phyloP scores from a whole-genome alignment of 345 rosid species.

The Eucalyptus shirleyi region DNA sequence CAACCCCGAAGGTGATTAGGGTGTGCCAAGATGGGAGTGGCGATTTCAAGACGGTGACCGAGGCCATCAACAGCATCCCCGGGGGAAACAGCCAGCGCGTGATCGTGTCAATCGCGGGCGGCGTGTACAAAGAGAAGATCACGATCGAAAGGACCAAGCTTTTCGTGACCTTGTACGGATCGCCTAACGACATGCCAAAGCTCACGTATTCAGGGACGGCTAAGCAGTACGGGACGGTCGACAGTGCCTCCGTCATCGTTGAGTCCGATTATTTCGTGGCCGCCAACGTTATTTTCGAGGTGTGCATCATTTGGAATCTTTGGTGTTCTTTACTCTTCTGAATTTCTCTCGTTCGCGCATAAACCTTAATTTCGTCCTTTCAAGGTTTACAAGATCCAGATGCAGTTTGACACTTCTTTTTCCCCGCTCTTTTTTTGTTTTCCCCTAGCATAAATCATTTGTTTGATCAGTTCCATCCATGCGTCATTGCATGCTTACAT shows the following conservation, averaged over 20 bases:
- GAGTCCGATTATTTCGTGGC: slow-evolving; percentile 56
- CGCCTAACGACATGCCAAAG: slow-evolving; percentile 16
- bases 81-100: slow-evolving; percentile 32
- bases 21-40: slow-evolving; percentile 37
- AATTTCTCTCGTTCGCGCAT: neutral
- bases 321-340: neutral
- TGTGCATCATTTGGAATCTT: neutral
- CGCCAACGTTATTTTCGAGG: slow-evolving; percentile 31
- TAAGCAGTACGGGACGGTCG: slow-evolving; percentile 33
- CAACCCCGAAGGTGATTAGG: slow-evolving; percentile 7
- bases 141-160: slow-evolving; percentile 20
- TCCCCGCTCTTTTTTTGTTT: neutral
- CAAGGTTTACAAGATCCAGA: neutral
- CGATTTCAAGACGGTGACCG: slow-evolving; percentile 28
- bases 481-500: neutral
- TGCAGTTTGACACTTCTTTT: neutral
- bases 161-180: slow-evolving; percentile 42
- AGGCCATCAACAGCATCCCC: slow-evolving; percentile 38
- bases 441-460: neutral
- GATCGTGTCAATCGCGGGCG: slow-evolving; percentile 33
- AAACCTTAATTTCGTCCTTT: neutral
- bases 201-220: slow-evolving; percentile 39
- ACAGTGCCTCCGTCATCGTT: slow-evolving; percentile 49
- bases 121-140: slow-evolving; percentile 43
- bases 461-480: neutral